A percentile compares a stretch with the other conserved stretches of the same genome.
phyloP scores from a whole-genome alignment of 305 asterid species.

The Fraxinus paxiana region DNA sequence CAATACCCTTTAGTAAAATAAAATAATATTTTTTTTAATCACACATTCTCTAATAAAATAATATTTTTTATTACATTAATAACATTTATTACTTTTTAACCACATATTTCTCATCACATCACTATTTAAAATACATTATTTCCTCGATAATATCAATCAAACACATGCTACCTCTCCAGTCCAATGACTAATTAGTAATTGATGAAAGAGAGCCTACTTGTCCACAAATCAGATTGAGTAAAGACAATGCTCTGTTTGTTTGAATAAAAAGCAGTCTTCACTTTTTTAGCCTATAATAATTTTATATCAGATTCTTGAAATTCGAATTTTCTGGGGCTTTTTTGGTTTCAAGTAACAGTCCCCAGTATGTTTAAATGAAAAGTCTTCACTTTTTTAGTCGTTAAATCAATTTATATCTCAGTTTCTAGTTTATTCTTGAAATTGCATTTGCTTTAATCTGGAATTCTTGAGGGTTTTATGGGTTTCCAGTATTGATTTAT shows the following conservation, averaged over 20 bases:
- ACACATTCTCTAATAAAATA: too few species aligned
- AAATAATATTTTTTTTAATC: too few species aligned
- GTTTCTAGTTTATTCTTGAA: conserved; percentile 15
- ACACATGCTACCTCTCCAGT: not conserved
- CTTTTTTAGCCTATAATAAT: not conserved
- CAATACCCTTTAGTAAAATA: not conserved
- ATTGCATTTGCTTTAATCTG: not conserved
- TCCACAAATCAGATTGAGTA: not conserved
- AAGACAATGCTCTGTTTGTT: not conserved
- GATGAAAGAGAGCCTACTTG: not conserved
- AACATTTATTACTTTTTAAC: too few species aligned
- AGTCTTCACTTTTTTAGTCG: not conserved
- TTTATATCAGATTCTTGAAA: conserved; percentile 13
- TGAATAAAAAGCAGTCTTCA: conserved; percentile 2
- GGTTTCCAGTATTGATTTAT: conserved; percentile 7
- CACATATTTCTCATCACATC: too few species aligned
- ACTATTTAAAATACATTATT: too few species aligned
- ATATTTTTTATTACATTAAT: not conserved
- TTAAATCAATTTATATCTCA: conserved; percentile 1
- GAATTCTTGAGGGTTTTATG: conserved; percentile 7
- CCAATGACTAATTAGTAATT: not conserved
- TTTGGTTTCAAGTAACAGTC: conserved; percentile 13
- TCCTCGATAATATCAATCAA: not conserved
- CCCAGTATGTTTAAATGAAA: conserved; percentile 7
- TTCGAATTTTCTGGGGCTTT: not conserved